These are phyloP conservation scores for Globisporangium irregulare DNA, from an alignment of 352 stramenopile genomes.

Conservation along the genomic window DNA sequence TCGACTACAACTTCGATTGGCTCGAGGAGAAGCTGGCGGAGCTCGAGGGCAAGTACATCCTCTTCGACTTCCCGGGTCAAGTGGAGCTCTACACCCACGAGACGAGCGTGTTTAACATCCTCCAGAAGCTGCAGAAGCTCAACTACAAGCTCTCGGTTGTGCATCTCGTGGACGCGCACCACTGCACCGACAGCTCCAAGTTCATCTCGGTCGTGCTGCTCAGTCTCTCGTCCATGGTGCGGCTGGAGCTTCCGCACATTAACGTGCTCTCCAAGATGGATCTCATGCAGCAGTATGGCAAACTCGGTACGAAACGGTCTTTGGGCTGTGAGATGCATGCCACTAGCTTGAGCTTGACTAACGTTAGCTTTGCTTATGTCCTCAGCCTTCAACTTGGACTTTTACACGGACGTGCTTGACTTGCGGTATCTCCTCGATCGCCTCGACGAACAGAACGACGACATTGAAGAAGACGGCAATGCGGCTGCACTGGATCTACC, in stretches of 20 bases:
- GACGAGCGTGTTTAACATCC: slow-evolving; percentile 94
- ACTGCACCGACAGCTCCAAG: slow-evolving; percentile 94
- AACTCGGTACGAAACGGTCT: slow-evolving; percentile 39
- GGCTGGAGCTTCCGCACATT: slow-evolving; percentile 96
- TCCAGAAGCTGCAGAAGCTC: slow-evolving; percentile 93
- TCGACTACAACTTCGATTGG: slow-evolving; percentile 98
- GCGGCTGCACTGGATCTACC: slow-evolving; percentile 29
- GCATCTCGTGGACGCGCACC: slow-evolving; percentile 94
- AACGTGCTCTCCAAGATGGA: slow-evolving; percentile 99
- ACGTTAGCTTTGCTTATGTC: not conserved
- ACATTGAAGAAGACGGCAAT: slow-evolving; percentile 35
- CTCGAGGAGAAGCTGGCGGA: slow-evolving; percentile 91
- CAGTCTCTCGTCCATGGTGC: slow-evolving; percentile 97
- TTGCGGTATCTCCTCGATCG: slow-evolving; percentile 78
- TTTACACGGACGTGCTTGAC: slow-evolving; percentile 87
- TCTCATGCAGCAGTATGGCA: slow-evolving; percentile 92
- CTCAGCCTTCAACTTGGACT: slow-evolving; percentile 83
- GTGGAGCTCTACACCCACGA: slow-evolving; percentile 99
- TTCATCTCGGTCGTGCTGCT: slow-evolving; percentile 97
- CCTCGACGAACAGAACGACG: slow-evolving; percentile 63
- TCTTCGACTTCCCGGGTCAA: slow-evolving; percentile 99
- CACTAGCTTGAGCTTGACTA: not conserved
- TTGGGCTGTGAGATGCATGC: not conserved
- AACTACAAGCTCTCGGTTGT: slow-evolving; percentile 89
- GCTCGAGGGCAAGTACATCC: slow-evolving; percentile 91